Conservation (phyloP, 208 protist genomes). For the Sergeia podlipaevii region DNA sequence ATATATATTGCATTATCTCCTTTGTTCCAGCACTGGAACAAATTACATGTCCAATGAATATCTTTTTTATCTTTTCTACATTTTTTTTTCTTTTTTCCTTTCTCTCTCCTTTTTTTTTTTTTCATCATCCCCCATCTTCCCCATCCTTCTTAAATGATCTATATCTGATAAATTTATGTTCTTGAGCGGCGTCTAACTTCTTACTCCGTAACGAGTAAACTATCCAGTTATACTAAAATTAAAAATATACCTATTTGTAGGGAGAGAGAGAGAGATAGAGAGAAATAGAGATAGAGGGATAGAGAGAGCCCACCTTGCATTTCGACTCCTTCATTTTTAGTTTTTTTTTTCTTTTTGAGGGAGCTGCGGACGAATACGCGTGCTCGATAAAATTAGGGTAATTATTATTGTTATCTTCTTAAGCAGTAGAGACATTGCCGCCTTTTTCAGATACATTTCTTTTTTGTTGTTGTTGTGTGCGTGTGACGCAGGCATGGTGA, state of each 20-base stretch:
- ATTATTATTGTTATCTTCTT: not conserved
- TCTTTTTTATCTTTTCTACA: not conserved
- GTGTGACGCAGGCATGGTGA: not conserved
- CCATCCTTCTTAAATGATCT: not conserved
- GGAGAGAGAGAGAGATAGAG: constrained; percentile 5
- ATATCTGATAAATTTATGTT: constrained; percentile 4
- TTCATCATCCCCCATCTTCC: not conserved
- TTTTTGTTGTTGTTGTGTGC: constrained; percentile 4
- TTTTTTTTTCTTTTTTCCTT: constrained; percentile 2
- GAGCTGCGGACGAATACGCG: not conserved
- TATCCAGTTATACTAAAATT: no score
- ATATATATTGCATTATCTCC: no score
- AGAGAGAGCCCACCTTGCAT: not conserved
- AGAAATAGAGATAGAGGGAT: not conserved
- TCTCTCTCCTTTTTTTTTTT: constrained; percentile 1
- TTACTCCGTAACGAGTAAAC: no score
- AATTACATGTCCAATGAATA: not conserved
- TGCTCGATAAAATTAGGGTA: not conserved
- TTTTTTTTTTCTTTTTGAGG: constrained; percentile 5
- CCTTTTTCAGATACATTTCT: not conserved
- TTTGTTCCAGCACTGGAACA: no score
- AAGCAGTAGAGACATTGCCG: not conserved
- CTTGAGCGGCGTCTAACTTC: no score
- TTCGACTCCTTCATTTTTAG: not conserved
- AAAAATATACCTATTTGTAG: constrained; percentile 12